These are phyloP conservation scores for Stagonosporopsis rhizophila DNA, from an alignment of 2,329 filamentous ascomycete genomes.

Conservation along the genomic window DNA sequence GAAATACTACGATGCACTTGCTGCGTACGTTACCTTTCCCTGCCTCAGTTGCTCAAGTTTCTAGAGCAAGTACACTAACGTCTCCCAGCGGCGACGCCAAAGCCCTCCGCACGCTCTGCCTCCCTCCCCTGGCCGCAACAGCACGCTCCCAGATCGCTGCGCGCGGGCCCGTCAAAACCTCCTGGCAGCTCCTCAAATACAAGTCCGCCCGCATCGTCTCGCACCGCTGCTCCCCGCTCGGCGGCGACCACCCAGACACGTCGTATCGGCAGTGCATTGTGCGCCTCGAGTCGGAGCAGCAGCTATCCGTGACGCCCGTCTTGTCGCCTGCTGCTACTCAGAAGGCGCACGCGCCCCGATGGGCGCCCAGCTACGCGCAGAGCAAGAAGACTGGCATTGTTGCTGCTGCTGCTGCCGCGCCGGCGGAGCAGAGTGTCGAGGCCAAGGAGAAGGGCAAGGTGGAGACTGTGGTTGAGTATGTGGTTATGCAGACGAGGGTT, in stretches of 20 bases:
- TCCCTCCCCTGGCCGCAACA: constrained; percentile 58
- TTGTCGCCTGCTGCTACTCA: too few relatives aligned
- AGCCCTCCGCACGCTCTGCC: constrained; percentile 58
- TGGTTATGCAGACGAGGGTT: constrained; percentile 65
- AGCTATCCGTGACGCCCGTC: constrained; percentile 10
- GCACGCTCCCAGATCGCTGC: constrained; percentile 63
- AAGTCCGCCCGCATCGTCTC: constrained; percentile 60
- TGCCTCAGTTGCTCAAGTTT: neutral
- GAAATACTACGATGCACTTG: constrained; percentile 68
- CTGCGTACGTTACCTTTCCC: constrained; percentile 40
- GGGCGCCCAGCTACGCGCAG: neutral
- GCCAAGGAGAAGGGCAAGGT: constrained; percentile 3
- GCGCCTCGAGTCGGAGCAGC: constrained; percentile 35
- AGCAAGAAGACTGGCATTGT: constrained; percentile 22
- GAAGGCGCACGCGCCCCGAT: constrained; percentile 1
- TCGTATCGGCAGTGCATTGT: constrained; percentile 37
- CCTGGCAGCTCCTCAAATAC: constrained; percentile 39
- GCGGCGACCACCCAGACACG: constrained; percentile 36
- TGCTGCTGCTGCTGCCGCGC: neutral
- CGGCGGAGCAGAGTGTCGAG: neutral
- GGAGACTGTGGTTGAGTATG: constrained; percentile 64
- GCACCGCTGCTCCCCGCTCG: constrained; percentile 60
- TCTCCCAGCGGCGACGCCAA: constrained; percentile 27
- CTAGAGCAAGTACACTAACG: constrained; percentile 8
- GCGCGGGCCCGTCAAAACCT: constrained; percentile 59